Evolutionary conservation across 345 rosid genomes (phyloP).

Genomic region (Abelmoschus esculentus): DNA sequence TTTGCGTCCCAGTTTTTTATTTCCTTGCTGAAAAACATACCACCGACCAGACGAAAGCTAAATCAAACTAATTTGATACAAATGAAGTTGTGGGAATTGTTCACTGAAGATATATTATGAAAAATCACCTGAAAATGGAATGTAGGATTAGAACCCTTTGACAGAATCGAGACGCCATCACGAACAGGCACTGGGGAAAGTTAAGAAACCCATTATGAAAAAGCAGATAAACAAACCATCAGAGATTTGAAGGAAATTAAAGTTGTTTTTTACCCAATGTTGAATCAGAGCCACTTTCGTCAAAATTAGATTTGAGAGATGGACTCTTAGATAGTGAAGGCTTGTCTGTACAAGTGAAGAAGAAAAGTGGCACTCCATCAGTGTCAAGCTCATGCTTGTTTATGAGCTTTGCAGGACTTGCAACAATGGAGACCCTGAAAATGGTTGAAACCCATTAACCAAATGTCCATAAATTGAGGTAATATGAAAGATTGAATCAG

Average conservation of each 20-base stretch:
- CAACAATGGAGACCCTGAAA: conserved; percentile 22
- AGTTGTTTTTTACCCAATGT: not conserved
- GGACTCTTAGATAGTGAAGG: not conserved
- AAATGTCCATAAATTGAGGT: too few relatives aligned
- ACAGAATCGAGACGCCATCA: not conserved
- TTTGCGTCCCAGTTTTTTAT: not conserved
- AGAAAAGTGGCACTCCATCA: conserved; percentile 5
- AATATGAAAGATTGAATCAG: not conserved
- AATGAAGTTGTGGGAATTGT: not conserved
- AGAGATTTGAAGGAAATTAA: too few relatives aligned
- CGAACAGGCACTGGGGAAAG: conserved; percentile 6
- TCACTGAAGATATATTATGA: too few relatives aligned
- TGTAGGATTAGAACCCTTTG: conserved; percentile 2
- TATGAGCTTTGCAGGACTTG: not conserved
- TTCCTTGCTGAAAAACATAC: conserved; percentile 6
- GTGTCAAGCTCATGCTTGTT: conserved; percentile 9
- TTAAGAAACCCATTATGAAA: not conserved
- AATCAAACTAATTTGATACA: not conserved
- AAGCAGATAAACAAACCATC: not conserved
- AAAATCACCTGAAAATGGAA: conserved; percentile 12
- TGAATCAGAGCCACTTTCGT: not conserved
- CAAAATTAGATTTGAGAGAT: not conserved
- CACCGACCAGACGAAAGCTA: not conserved
- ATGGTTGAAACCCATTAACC: not conserved
- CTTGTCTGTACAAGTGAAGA: not conserved